Percentiles rank a stretch among this genome's conserved stretches.
These are phyloP conservation scores for Evansstolkia leycettana DNA, from an alignment of 495 filamentous ascomycete genomes.

Conservation along the genomic window DNA sequence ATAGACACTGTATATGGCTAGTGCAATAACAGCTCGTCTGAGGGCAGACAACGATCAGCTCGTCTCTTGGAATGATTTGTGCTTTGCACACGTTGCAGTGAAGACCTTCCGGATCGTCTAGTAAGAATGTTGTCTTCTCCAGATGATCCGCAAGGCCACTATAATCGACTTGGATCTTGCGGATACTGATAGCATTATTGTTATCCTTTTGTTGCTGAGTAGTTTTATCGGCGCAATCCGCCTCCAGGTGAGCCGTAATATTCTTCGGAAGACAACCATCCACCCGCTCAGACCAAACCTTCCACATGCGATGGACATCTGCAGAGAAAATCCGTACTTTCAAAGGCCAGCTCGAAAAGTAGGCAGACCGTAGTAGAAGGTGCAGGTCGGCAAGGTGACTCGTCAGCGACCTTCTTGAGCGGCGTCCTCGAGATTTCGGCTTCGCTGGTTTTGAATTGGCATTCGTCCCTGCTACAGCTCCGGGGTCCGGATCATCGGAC, in stretches of 20 bases:
- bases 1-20: slow-evolving; percentile 70
- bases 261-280: slow-evolving; percentile 32
- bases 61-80: slow-evolving; percentile 30
- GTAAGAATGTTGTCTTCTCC: slow-evolving; percentile 53
- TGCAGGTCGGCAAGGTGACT: slow-evolving; percentile 65
- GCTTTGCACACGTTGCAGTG: slow-evolving; percentile 53
- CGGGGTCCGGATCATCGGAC: slow-evolving; percentile 2
- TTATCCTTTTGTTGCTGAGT: slow-evolving; percentile 1
- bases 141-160: slow-evolving; percentile 50
- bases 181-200: slow-evolving; percentile 20
- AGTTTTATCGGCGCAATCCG: slow-evolving; percentile 11
- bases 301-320: slow-evolving; percentile 60
- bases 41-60: slow-evolving; percentile 59
- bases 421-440: slow-evolving; percentile 17
- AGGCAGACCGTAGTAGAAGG: slow-evolving; percentile 60
- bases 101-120: slow-evolving; percentile 45
- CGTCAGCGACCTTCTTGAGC: slow-evolving; percentile 44
- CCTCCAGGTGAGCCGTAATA: slow-evolving; percentile 45
- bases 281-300: slow-evolving; percentile 40
- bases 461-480: slow-evolving; percentile 6
- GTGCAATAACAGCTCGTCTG: slow-evolving; percentile 49
- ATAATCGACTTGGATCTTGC: slow-evolving; percentile 56
- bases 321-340: slow-evolving; percentile 64
- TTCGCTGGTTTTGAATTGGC: slow-evolving; percentile 4
- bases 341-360: slow-evolving; percentile 75